Percentiles rank a stretch among this genome's conserved stretches.
Evolutionary conservation across 345 rosid species (phyloP).

Genomic region (Carallia pectinifolia): DNA sequence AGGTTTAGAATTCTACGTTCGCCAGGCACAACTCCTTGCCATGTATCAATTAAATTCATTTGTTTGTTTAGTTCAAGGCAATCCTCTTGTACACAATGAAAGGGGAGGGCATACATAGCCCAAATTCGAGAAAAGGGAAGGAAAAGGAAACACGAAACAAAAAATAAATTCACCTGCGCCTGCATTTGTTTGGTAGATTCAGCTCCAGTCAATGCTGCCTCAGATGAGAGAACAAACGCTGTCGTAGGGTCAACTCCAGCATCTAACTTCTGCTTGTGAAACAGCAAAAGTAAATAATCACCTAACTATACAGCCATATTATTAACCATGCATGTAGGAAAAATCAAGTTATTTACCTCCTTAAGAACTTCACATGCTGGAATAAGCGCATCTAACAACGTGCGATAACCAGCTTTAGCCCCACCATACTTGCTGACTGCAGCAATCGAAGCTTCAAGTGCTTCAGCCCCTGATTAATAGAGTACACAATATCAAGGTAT

Average conservation of each 20-base stretch:
- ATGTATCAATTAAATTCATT: no score
- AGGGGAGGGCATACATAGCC: no score
- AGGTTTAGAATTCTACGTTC: no score
- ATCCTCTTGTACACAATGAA: no score
- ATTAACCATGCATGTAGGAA: background rate
- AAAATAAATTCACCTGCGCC: slow-evolving; percentile 65
- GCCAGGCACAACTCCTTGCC: no score
- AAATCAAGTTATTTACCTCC: slow-evolving; percentile 46
- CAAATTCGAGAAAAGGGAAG: no score
- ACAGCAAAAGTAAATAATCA: slow-evolving; percentile 11
- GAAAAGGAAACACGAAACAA: background rate
- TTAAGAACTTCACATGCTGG: slow-evolving; percentile 78
- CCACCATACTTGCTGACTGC: slow-evolving; percentile 95
- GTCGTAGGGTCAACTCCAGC: slow-evolving; percentile 68
- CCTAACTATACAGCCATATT: background rate
- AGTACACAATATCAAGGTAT: slow-evolving; percentile 11
- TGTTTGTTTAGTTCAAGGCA: no score
- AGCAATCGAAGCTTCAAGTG: slow-evolving; percentile 75
- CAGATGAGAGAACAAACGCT: slow-evolving; percentile 73
- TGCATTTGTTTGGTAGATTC: slow-evolving; percentile 82
- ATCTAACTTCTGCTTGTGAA: slow-evolving; percentile 54
- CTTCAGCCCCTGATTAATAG: slow-evolving; percentile 70
- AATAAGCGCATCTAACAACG: slow-evolving; percentile 89
- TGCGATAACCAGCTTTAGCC: slow-evolving; percentile 86
- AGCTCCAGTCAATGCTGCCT: slow-evolving; percentile 83